Evolutionary conservation across 306 rosid genomes (phyloP).

Genomic region (Vachellia pachyceras): DNA sequence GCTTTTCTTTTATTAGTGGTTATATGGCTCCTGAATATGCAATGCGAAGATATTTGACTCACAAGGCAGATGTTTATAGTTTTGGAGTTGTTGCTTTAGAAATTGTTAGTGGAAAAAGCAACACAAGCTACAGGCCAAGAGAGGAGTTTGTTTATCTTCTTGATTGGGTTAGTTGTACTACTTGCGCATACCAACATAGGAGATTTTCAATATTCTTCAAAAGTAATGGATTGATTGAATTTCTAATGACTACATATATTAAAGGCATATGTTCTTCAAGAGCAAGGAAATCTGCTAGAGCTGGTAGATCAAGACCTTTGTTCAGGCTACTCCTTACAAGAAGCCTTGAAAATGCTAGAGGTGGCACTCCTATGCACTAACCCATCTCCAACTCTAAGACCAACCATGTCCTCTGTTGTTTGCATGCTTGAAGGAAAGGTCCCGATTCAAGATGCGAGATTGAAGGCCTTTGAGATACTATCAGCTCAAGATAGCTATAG

Average conservation of each 20-base stretch:
- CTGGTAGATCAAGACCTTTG: not conserved
- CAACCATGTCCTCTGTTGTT: slow-evolving; percentile 70
- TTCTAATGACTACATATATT: too few relatives aligned
- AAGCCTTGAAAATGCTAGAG: not conserved
- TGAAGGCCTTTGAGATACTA: not conserved
- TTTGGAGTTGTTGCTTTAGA: not conserved
- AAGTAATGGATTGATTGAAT: too few relatives aligned
- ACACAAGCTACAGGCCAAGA: slow-evolving; percentile 45
- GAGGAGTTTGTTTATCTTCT: not conserved
- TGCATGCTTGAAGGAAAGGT: not conserved
- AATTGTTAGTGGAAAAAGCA: not conserved
- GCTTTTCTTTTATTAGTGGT: not conserved
- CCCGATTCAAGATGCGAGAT: not conserved
- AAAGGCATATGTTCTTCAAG: not conserved
- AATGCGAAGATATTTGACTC: not conserved
- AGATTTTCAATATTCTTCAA: not conserved
- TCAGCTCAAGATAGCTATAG: not conserved
- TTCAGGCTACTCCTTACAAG: not conserved
- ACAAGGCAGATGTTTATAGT: not conserved
- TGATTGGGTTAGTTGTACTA: not conserved
- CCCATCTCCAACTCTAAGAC: slow-evolving; percentile 88
- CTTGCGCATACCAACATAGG: not conserved
- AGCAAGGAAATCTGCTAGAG: not conserved
- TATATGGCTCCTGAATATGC: not conserved
- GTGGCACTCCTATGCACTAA: slow-evolving; percentile 66